Conservation (phyloP, 1,284 basidiomycete species). For the Irpex rosettiformis region DNA sequence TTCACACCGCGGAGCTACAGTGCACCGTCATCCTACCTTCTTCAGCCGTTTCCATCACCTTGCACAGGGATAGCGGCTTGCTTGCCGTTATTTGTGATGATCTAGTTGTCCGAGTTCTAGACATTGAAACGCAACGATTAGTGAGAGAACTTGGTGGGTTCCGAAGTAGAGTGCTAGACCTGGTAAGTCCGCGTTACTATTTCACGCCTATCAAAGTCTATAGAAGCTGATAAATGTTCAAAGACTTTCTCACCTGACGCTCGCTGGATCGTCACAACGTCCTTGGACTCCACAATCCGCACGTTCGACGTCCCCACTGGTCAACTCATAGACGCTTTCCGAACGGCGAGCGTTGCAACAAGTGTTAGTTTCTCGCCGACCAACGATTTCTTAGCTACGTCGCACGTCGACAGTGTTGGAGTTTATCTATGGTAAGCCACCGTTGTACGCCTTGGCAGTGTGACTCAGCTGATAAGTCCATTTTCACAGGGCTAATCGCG, state of each 20-base stretch:
- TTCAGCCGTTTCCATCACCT: slow-evolving; percentile 64
- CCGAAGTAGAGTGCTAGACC: slow-evolving; percentile 77
- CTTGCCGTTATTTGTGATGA: slow-evolving; percentile 87
- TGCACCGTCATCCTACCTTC: slow-evolving; percentile 69
- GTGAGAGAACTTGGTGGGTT: slow-evolving; percentile 89
- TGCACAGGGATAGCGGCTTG: slow-evolving; percentile 88
- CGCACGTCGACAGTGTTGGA: slow-evolving; percentile 92
- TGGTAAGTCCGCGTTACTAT: slow-evolving; percentile 46
- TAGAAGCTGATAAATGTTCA: background rate
- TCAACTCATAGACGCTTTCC: slow-evolving; percentile 89
- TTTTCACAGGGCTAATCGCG: slow-evolving; percentile 92
- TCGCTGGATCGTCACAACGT: slow-evolving; percentile 87
- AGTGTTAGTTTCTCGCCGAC: slow-evolving; percentile 92
- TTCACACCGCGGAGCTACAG: slow-evolving; percentile 77
- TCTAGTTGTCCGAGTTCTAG: slow-evolving; percentile 78
- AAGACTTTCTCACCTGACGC: slow-evolving; percentile 93
- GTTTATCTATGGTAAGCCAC: slow-evolving; percentile 82
- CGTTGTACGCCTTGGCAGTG: background rate
- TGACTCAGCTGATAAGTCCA: background rate
- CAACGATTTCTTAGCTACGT: slow-evolving; percentile 93
- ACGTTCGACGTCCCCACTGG: slow-evolving; percentile 97
- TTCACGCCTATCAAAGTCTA: background rate
- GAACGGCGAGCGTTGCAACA: slow-evolving; percentile 86
- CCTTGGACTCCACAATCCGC: slow-evolving; percentile 88
- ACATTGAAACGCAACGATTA: slow-evolving; percentile 85